Percentiles rank a stretch among this genome's conserved stretches.
Conservation (phyloP, 2,329 filamentous ascomycete species). For the Shiraia bambusicola region DNA sequence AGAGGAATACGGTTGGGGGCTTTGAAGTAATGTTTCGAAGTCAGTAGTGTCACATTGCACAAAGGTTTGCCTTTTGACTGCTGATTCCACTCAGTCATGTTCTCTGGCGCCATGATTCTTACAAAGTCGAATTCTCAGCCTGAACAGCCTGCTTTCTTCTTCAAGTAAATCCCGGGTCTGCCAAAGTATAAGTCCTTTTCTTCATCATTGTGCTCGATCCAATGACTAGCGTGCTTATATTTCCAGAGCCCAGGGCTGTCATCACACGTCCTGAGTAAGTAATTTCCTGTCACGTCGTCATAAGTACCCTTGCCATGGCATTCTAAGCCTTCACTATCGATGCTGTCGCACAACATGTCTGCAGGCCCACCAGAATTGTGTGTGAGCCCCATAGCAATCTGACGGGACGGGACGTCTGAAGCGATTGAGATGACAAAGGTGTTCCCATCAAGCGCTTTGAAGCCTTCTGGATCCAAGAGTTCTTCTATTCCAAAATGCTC, state of each 20-base stretch:
- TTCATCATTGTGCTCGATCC: background rate
- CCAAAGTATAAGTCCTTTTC: background rate
- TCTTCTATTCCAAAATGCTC: background rate
- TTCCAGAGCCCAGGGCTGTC: background rate
- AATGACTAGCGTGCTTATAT: constrained; percentile 1
- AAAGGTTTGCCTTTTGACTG: no score
- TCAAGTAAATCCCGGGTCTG: background rate
- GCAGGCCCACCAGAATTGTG: constrained; percentile 2
- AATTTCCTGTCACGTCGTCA: no score
- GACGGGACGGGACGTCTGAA: constrained; percentile 2
- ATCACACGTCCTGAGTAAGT: constrained; percentile 1
- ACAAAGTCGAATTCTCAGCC: no score
- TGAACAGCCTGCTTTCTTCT: background rate
- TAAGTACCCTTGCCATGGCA: no score
- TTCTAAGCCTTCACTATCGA: background rate
- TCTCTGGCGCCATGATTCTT: no score
- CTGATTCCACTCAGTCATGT: no score
- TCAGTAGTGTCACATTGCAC: background rate
- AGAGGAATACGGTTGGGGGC: no score
- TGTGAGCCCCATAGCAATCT: constrained; percentile 2
- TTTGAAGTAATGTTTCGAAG: background rate
- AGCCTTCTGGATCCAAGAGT: constrained; percentile 5
- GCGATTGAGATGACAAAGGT: constrained; percentile 3
- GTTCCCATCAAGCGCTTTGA: constrained; percentile 4
- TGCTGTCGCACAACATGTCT: constrained; percentile 1